Evolutionary conservation across 306 rosid species (phyloP), one percentile per base, ranked within the genome.

Genomic region (Cyclanthera cordifolia): DNA sequence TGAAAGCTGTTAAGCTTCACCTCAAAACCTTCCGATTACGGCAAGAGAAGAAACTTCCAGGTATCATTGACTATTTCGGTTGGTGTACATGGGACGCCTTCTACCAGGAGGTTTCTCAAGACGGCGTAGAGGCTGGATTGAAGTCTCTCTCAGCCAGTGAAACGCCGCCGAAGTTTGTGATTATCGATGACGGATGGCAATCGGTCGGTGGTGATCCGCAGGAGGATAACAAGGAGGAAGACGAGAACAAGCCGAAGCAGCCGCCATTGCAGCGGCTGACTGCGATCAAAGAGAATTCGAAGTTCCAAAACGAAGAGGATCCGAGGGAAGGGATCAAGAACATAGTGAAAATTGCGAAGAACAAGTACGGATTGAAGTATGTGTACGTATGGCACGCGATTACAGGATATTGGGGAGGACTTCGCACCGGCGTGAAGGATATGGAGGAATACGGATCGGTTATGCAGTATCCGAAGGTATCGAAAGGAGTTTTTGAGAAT

Each of bases 51-150:
- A 87, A 82, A 11, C 76, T 93, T n/a, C 94, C 95, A 0, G 91
- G 82, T 0, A 84, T 89, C 52, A 75, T 81, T 0, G 95, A 93
- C 12, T 82, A 73, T 43, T 93, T 93, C 53, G 94, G 96, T 0
- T 93, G 96, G 98, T 89, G 98, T 64, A 93, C 95, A 0, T 93
- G 96, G 98, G 96, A 93, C 75, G 96, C 96, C 2, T 89, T 89
- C 67, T 93, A 93, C 77, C 84, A 84, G 15, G 85, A 93, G 1
- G 98, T 93, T 25, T 89, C 88, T 1, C 96, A 84, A 72, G 95
- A 89, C 72, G 96, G 90, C 0, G 98, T 93, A 0, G 96, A 89
- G 37, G 74, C 85, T 1, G 96, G 96, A 4, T 64, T 93, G 0
- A 30, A 75, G 16, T 80, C 94, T 0, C 85, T 93, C 8, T 67